Evolutionary conservation across 345 rosid genomes (phyloP), one percentile per base, ranked within the genome.

Genomic region (Brassica nigra): DNA sequence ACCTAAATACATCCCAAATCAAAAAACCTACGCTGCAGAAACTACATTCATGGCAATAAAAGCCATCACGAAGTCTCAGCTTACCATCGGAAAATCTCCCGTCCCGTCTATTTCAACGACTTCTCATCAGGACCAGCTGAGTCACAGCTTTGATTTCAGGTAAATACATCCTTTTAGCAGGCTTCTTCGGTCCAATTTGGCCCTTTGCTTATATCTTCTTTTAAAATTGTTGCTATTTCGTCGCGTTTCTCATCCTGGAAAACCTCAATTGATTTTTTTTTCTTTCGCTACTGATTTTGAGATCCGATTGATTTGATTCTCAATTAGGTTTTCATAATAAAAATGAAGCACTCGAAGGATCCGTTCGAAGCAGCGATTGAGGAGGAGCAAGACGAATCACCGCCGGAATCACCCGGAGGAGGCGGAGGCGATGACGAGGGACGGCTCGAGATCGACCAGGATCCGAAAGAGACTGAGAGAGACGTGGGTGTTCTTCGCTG

Each of bases 311-410:
- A 15, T 14, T 61, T 47, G 70, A 33, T 58, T 29, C 12, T 23
- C 33, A 9, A 20, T 62, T 79, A 79, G 78, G 63, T 69, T 61
- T 75, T 23, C 2, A 49, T 4, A 5, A 23, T 23, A 9, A 3
- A 23, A 62, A 95, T 91, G 97, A 93, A 91, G 76, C 91, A 91
- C 52, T 89, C 92, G 0, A 93, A 91, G 85, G 99, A 92, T 78
- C 97, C 97, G 0, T 93, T 96, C 68, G 97, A 96, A 78, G 97
- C 93, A 5, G 98, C 98, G 2, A 85, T 84, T 73, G 97, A 91
- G 76, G 98, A 91, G 85, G 91, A 89, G 65, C 90, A 87, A 52
- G 93, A 88, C 12, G 89, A 91, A 6, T 89, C 97, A 0, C 89
- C 93, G 14, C 77, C 77, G 1, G 89, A 87, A 18, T 91, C 92